Base-by-base conservation (phyloP, 768 basidiomycete genomes). In the Amylocystis lapponica region DNA sequence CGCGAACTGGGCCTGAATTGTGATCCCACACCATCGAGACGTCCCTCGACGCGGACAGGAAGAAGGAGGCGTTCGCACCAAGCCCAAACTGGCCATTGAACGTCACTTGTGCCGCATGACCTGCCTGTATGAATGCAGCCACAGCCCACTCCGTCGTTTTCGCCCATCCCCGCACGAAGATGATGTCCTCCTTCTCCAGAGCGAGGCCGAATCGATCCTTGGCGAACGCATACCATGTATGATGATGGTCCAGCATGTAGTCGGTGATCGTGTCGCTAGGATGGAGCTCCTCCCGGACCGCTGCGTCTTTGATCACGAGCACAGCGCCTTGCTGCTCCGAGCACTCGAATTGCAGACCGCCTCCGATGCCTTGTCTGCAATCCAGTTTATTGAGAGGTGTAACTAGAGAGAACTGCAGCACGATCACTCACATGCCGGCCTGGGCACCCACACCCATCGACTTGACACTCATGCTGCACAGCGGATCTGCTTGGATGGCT, bases 101-200 rank as follows among this genome's bases (percentile, higher is more conserved):
- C 7, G 22, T 16, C 3, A 49, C 3, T 20, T 45, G 32, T 21
- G 27, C 43, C 3, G 31, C 34, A 7, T 20, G 20, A 7, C 43
- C 43, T 25, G 17, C 27, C 21, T 33, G 11, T 19, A 20, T 14
- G 36, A 43, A 42, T 6, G 52, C 49, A 1, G 43, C 49, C 4
- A 48, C 27, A 17, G 45, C 43, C 53, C 53, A 54, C 19, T 37
- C 35, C 17, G 41, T 34, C 3, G 47, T 45, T 39, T 54, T 54
- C 16, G 49, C 45, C 27, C 25, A 54, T 7, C 53, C 49, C 5
- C 16, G 11, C 1, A 54, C 45, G 30, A 54, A 41, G 31, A 51
- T 36, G 20, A 54, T 29, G 17, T 47, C 44, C 2, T 35, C 25
- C 17, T 31, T 13, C 4, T 27, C 12, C 2, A 53, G n/a, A 5